These are phyloP conservation scores for Xerocomus nothofagi DNA, from an alignment of 1,284 basidiomycete species.

Conservation along the genomic window DNA sequence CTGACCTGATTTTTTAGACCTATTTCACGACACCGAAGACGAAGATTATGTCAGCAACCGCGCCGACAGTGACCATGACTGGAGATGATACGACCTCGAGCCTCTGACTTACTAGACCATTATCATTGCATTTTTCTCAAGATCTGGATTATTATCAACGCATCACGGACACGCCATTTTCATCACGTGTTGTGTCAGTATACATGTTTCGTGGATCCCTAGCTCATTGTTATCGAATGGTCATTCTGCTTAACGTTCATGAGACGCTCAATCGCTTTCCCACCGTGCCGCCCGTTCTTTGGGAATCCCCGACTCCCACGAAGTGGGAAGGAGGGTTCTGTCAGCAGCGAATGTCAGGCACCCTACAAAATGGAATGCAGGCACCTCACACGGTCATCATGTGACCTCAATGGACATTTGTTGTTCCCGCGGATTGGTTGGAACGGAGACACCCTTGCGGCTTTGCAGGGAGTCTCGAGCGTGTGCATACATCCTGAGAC, in stretches of 20 bases:
- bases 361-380: too few relatives aligned
- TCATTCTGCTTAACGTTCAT: conserved; percentile 6
- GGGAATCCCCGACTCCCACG: too few relatives aligned
- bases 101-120: conserved; percentile 10
- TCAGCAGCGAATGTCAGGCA: too few relatives aligned
- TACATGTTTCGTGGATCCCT: conserved; percentile 19
- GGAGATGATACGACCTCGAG: conserved; percentile 25
- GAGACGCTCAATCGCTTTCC: neutral
- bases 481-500: too few relatives aligned
- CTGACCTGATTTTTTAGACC: conserved; percentile 19
- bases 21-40: conserved; percentile 30
- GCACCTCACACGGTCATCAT: too few relatives aligned
- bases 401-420: too few relatives aligned
- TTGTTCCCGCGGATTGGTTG: too few relatives aligned
- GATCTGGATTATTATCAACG: conserved; percentile 23
- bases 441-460: too few relatives aligned
- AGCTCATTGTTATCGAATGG: neutral
- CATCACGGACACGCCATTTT: conserved; percentile 19
- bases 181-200: conserved; percentile 18
- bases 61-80: conserved; percentile 28
- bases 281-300: neutral
- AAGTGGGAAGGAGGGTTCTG: too few relatives aligned
- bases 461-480: too few relatives aligned
- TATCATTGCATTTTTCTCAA: conserved; percentile 23
- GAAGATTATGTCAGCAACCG: conserved; percentile 21